phyloP scores from a whole-genome alignment of 2,329 filamentous ascomycete species.

The Diatrype stigma region DNA sequence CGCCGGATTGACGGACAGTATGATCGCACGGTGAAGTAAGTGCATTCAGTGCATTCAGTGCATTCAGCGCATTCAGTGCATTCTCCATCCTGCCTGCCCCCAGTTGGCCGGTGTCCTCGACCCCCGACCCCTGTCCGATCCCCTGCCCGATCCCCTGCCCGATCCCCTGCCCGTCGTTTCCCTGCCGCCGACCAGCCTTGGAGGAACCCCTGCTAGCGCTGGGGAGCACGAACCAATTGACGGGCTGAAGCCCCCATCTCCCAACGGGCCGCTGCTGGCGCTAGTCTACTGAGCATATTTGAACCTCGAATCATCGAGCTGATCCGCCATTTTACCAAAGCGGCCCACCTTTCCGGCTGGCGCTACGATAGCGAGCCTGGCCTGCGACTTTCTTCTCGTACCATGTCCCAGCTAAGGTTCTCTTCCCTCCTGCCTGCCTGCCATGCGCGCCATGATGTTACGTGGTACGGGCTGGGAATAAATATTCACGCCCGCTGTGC shows the following conservation, averaged over 20 bases:
- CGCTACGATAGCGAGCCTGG: background rate
- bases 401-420: no score
- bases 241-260: background rate
- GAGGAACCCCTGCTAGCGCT: background rate
- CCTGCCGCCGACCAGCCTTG: background rate
- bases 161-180: background rate
- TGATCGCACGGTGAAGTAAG: no score
- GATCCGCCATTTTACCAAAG: background rate
- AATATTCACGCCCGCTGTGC: background rate
- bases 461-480: background rate
- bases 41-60: no score
- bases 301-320: background rate
- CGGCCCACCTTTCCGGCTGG: background rate
- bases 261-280: constrained; percentile 1
- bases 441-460: no score
- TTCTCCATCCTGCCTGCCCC: no score
- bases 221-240: background rate
- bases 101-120: no score
- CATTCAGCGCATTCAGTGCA: no score
- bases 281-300: constrained; percentile 1
- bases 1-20: no score
- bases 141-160: background rate
- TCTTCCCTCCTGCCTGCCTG: no score
- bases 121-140: no score
- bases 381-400: background rate